Evolutionary conservation across 495 filamentous ascomycete genomes (phyloP).

Genomic region (Lasiosphaeria hispida): DNA sequence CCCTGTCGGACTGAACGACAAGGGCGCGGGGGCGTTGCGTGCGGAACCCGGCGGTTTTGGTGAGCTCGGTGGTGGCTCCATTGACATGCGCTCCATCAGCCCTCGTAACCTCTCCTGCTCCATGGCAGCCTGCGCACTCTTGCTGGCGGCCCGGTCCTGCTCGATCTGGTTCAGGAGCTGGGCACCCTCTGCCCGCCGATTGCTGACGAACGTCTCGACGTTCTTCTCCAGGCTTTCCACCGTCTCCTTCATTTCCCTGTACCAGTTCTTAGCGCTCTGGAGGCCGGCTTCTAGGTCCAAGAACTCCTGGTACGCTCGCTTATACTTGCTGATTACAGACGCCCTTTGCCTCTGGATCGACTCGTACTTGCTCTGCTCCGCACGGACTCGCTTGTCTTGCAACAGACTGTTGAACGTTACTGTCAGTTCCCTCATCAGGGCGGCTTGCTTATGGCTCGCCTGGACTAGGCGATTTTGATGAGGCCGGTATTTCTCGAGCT

Average conservation of each 20-base stretch:
- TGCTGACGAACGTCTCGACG: slow-evolving; percentile 94
- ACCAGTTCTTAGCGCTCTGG: slow-evolving; percentile 84
- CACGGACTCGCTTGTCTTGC: slow-evolving; percentile 89
- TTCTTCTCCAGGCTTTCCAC: slow-evolving; percentile 95
- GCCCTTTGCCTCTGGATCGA: slow-evolving; percentile 77
- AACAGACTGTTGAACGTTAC: slow-evolving; percentile 82
- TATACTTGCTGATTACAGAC: slow-evolving; percentile 80
- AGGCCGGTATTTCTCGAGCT: slow-evolving; percentile 93
- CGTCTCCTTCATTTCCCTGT: slow-evolving; percentile 91
- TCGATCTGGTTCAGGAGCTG: slow-evolving; percentile 88
- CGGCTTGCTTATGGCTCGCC: slow-evolving; percentile 88
- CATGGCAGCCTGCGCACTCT: slow-evolving; percentile 72
- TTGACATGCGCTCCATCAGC: slow-evolving; percentile 93
- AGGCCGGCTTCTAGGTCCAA: slow-evolving; percentile 85
- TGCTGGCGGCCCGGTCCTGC: slow-evolving; percentile 63
- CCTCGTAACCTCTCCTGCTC: slow-evolving; percentile 83
- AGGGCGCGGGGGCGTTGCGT: slow-evolving; percentile 47
- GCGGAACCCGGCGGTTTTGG: slow-evolving; percentile 45
- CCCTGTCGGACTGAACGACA: slow-evolving; percentile 34
- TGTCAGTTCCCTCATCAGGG: slow-evolving; percentile 92
- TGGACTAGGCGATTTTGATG: slow-evolving; percentile 89
- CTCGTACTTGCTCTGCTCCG: slow-evolving; percentile 95
- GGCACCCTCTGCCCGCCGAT: slow-evolving; percentile 85
- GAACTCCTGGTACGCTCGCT: slow-evolving; percentile 88
- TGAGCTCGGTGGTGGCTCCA: slow-evolving; percentile 57